Base-by-base conservation (phyloP, 2,329 filamentous ascomycete species). In the Helotiales sp. region DNA sequence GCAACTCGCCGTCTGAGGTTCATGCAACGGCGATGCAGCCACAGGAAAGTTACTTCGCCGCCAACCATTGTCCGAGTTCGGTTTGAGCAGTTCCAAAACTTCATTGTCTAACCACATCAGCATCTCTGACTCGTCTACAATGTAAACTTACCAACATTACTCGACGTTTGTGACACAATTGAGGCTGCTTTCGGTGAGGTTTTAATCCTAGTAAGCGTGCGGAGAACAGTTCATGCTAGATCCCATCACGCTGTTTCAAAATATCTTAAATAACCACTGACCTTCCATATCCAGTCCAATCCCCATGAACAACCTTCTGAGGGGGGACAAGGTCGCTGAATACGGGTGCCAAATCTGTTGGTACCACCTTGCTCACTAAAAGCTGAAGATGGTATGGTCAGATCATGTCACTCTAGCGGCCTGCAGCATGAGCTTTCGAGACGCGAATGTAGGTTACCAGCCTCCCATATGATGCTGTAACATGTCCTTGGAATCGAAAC, bases 381-480 rank as follows among this genome's bases (percentile, higher is more conserved):
- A n/a, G n/a, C 40, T 4, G n/a, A 10, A 15, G 40, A 24, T 44
- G 27, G 22, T 27, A 42, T 22, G 15, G 38, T 54, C 42, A 54
- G 52, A 50, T 44, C 53, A 7, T 40, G 40, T 47, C 44, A 42
- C 24, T 48, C 25, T 48, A 30, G 40, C 34, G 24, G 44, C 42
- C 44, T 24, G n/a, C 33, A 55, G 15, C 46, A 25, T 50, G 46
- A 25, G 46, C 27, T 34, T 50, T 22, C 42, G 36, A 46, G 30
- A 19, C 42, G 53, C 53, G 15, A 38, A 38, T n/a, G 34, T 12
- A 19, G n/a, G 12, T 31, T 24, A 17, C n/a, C 12, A 25, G 53
- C n/a, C n/a, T 42, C 36, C 24, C 8, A 24, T 34, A 54, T 44
- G 34, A 29, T 25, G 9, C 10, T 22, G 46, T 24, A 44, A 33